Evolutionary conservation across 495 filamentous ascomycete species (phyloP).

Genomic region (Penicillium argentinense): DNA sequence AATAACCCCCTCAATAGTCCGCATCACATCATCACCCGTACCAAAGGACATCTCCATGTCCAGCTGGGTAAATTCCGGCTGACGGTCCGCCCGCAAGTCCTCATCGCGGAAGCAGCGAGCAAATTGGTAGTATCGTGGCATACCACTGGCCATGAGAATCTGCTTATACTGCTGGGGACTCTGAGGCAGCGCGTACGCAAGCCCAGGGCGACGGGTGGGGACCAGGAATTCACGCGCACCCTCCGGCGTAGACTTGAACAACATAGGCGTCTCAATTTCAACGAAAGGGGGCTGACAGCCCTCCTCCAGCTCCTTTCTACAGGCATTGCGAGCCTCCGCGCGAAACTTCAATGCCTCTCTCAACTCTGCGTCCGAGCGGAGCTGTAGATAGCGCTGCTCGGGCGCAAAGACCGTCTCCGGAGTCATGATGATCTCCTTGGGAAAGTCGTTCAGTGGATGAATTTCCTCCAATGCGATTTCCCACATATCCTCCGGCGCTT

Average conservation of each 20-base stretch:
- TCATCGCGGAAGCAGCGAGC: conserved; percentile 96
- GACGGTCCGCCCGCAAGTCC: conserved; percentile 86
- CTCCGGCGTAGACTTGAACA: conserved; percentile 98
- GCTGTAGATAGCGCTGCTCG: conserved; percentile 77
- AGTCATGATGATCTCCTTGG: conserved; percentile 72
- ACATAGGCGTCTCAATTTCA: conserved; percentile 86
- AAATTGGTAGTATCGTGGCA: conserved; percentile 84
- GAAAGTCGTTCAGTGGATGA: conserved; percentile 69
- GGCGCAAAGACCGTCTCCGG: conserved; percentile 68
- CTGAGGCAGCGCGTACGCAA: conserved; percentile 89
- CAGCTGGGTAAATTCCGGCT: conserved; percentile 97
- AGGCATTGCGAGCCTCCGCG: conserved; percentile 45
- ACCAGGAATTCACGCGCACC: conserved; percentile 96
- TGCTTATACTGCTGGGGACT: conserved; percentile 99
- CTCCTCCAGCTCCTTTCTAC: conserved; percentile 52
- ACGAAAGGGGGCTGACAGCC: conserved; percentile 52
- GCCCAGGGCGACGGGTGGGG: conserved; percentile 70
- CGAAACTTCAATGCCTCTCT: conserved; percentile 63
- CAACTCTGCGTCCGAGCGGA: conserved; percentile 67
- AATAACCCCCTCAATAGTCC: conserved; percentile 63
- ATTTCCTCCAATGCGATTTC: conserved; percentile 68
- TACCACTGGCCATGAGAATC: conserved; percentile 89
- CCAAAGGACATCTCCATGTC: conserved; percentile 93
- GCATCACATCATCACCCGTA: conserved; percentile 71
- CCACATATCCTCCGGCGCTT: conserved; percentile 36